Evolutionary conservation across 1,284 basidiomycete genomes (phyloP).

Genomic region (Ustanciosporium gigantosporum): DNA sequence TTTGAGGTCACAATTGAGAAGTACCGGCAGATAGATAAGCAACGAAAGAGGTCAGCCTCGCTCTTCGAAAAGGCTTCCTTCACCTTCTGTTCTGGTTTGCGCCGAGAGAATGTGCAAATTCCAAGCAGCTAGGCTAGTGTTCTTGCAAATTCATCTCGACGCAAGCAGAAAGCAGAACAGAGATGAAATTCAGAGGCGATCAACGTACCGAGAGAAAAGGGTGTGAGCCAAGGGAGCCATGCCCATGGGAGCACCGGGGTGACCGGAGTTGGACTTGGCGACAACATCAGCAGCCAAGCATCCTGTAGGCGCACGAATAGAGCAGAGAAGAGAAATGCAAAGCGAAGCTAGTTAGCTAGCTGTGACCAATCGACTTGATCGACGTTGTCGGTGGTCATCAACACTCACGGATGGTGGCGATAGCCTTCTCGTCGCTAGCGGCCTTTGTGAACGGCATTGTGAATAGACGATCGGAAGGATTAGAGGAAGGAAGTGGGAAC

Average conservation of each 20-base stretch:
- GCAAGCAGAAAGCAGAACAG: too few relatives aligned
- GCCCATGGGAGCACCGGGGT: constrained; percentile 66
- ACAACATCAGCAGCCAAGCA: constrained; percentile 51
- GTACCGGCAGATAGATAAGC: neutral
- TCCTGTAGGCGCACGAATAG: constrained; percentile 29
- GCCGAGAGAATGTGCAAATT: too few relatives aligned
- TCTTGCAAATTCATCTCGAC: too few relatives aligned
- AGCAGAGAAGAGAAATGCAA: too few relatives aligned
- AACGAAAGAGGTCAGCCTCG: too few relatives aligned
- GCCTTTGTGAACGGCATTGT: constrained; percentile 46
- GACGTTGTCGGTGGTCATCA: too few relatives aligned
- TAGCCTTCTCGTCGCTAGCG: constrained; percentile 50
- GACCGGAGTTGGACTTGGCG: constrained; percentile 71
- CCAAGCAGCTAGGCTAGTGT: too few relatives aligned
- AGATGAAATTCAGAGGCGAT: neutral
- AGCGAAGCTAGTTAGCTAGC: too few relatives aligned
- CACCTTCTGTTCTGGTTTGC: too few relatives aligned
- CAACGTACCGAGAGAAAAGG: constrained; percentile 74
- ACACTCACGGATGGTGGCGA: constrained; percentile 55
- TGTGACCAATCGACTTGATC: too few relatives aligned
- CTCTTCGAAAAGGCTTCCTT: too few relatives aligned
- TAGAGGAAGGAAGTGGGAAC: constrained; percentile 17
- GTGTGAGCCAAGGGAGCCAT: constrained; percentile 87
- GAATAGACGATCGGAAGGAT: constrained; percentile 1
- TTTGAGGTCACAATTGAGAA: too few relatives aligned